These are phyloP conservation scores for Zygoascus flipseniorum DNA, from an alignment of 805 yeast genomes.

Conservation along the genomic window DNA sequence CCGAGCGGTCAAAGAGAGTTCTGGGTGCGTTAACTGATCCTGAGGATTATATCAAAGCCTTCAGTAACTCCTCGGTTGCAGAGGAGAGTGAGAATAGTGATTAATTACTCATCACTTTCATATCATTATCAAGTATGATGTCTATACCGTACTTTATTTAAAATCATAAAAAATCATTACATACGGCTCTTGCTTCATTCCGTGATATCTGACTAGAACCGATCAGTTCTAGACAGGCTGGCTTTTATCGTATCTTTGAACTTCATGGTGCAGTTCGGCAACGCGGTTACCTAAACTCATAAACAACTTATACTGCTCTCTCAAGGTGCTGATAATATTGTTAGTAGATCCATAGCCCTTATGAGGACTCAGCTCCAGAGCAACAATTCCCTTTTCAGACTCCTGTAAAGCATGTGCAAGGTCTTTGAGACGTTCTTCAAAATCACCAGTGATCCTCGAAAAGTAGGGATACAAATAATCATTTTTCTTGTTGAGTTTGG, in stretches of 20 bases:
- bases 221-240: background rate
- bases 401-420: constrained; percentile 25
- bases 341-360: constrained; percentile 11
- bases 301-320: constrained; percentile 56
- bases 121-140: no score
- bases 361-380: constrained; percentile 21
- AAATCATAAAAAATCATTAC: background rate
- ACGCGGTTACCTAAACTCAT: constrained; percentile 65
- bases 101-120: background rate
- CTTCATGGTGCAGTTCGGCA: constrained; percentile 58
- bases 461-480: constrained; percentile 44
- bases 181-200: background rate
- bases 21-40: constrained; percentile 77
- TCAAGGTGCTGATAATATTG: constrained; percentile 26
- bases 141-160: no score
- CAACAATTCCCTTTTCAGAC: constrained; percentile 27
- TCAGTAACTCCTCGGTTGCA: background rate
- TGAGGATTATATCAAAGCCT: constrained; percentile 39
- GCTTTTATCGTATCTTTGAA: constrained; percentile 19
- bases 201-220: no score
- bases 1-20: constrained; percentile 61
- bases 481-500: constrained; percentile 15
- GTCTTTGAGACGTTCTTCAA: constrained; percentile 33
- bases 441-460: constrained; percentile 36
- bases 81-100: background rate